Base-by-base conservation (phyloP, 129 eudicot species). In the Oenanthe sinensis region DNA sequence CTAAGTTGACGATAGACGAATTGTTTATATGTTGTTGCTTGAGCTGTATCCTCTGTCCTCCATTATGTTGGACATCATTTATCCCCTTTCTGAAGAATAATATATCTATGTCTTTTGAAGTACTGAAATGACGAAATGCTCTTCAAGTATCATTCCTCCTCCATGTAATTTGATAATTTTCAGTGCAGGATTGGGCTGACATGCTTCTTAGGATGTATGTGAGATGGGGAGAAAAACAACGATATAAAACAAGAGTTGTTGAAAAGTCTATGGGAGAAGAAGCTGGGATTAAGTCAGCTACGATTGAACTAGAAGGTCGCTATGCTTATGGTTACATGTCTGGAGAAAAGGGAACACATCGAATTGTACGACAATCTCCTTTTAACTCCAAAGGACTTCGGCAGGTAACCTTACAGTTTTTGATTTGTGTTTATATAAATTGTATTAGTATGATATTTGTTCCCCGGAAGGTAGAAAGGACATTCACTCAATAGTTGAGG, bases 151-250 rank as follows among this genome's bases (percentile, higher is more conserved):
- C 20, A 70, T 81, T 36, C 75, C 12, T 78, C 81, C 46, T 85
- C 81, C 74, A 81, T 85, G 86, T 74, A 50, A 83, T 79, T 87
- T 89, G 92, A 89, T 90, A 83, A 80, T 82, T 49, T 82, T 79
- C 89, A 91, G 97, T 94, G 96, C 96, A 95, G 98, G 98, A 95
- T 62, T 95, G 98, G 98, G 98, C 98, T 73, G 98, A 95, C 81
- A 95, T 95, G 98, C 98, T 95, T 82, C 91, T 95, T 78, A 90
- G 97, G 84, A 95, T 95, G 98, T 95, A 91, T 71, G 79, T 87
- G 83, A 91, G 98, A 88, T 95, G 98, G 98, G 98, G 91, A 76
- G 98, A 95, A 68, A 90, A 93, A 74, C 98, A 91, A 42, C 69
- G 88, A 46, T 95, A 92, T 81, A 95, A 95, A 84, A 90, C 97